Conservation (phyloP, 1,284 basidiomycete genomes). For the Bjerkandera adusta region DNA sequence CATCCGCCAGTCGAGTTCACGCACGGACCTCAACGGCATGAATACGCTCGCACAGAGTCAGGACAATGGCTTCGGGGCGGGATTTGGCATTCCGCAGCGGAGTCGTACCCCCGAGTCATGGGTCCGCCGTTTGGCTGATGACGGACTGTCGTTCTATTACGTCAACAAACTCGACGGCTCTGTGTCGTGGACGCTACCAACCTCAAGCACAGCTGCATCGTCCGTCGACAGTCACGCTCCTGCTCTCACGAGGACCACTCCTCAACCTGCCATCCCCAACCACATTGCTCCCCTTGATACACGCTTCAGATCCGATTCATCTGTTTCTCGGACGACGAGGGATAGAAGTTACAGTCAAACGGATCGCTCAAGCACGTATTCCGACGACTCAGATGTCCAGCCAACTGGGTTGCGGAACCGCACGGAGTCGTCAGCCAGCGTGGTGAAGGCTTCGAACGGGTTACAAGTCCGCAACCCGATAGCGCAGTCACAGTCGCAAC, state of each 20-base stretch:
- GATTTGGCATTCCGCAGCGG: constrained; percentile 59
- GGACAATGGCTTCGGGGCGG: constrained; percentile 34
- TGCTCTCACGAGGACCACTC: constrained; percentile 1
- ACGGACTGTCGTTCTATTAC: constrained; percentile 83
- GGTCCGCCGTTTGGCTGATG: constrained; percentile 77
- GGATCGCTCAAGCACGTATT: constrained; percentile 63
- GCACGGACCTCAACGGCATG: constrained; percentile 7
- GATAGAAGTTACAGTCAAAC: constrained; percentile 32
- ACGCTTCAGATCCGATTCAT: constrained; percentile 39
- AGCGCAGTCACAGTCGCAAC: constrained; percentile 14
- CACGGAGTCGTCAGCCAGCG: constrained; percentile 22
- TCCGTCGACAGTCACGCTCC: constrained; percentile 14
- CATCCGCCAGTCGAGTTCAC: constrained; percentile 1
- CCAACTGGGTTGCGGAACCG: constrained; percentile 44
- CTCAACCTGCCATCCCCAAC: constrained; percentile 20
- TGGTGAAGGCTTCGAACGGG: constrained; percentile 17
- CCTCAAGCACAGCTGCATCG: constrained; percentile 18
- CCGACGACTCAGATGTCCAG: constrained; percentile 74
- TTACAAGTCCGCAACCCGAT: constrained; percentile 11
- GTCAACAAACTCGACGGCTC: constrained; percentile 71
- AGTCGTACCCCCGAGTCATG: constrained; percentile 74
- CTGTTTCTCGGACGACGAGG: constrained; percentile 28
- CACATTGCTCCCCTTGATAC: constrained; percentile 15
- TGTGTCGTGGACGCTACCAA: constrained; percentile 64
- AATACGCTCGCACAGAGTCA: too few species aligned